Base-by-base conservation (phyloP, 176 grass and related monocot species). In the Oryza australiensis region DNA sequence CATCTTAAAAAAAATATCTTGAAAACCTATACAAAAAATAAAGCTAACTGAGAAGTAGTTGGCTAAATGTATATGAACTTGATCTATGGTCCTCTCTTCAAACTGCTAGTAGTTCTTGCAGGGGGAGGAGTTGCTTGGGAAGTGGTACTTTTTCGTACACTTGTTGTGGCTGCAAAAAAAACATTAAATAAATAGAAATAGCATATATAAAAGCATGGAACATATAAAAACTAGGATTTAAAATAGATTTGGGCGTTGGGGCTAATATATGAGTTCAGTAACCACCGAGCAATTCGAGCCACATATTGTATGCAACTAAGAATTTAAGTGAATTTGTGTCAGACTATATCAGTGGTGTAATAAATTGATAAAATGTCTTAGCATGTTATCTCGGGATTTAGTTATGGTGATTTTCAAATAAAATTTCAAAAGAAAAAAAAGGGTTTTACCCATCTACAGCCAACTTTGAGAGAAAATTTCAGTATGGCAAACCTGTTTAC, bases 31-130 rank as follows among this genome's bases (percentile, higher is more conserved):
- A 75, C 64, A 85, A 70, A 79, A 79, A 74, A 80, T 15, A 24
- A 80, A 45, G 63, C 32, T 10, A 72, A n/a, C 9, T 32, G 23
- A 64, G 24, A 45, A 48, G 48, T 71, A 4, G 26, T 65, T 35
- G 29, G 12, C 37, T 35, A 40, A 76, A 68, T 53, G 26, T 7
- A 59, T 45, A 38, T 24, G 57, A 38, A 70, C 28, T 65, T 66
- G n/a, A 79, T 66, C 84, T 92, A 89, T 81, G 78, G 72, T 83
- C 71, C 83, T 76, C 80, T 68, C 76, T 92, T 92, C 22, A 72
- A 28, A 80, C 55, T 80, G 23, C 70, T 67, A 80, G 63, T 68
- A 80, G 73, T 64, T 83, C 83, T 90, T 62, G 84, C 40, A 90
- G 28, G 51, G 51, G 51, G 51, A 80, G 89, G 66, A 83, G 70